Conservation (phyloP, 2,329 filamentous ascomycete species). For the Xylariaceae sp. region DNA sequence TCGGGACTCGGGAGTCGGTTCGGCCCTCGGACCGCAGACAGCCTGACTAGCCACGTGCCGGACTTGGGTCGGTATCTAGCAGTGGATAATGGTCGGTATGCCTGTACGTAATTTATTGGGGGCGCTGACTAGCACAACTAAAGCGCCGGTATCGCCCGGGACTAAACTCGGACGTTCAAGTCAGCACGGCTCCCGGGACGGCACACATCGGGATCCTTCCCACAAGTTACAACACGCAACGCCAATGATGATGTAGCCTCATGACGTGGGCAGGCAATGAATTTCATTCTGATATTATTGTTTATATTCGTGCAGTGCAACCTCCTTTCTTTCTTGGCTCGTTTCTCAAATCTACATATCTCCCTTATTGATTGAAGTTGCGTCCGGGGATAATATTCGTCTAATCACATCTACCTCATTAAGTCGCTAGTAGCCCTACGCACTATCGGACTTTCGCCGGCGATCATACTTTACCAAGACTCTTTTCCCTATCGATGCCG, state of each 20-base stretch:
- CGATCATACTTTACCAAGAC: neutral
- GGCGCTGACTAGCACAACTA: neutral
- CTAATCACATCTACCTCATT: too few species aligned
- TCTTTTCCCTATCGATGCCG: neutral
- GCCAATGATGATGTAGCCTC: neutral
- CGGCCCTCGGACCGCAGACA: neutral
- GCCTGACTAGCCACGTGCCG: neutral
- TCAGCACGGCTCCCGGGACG: neutral
- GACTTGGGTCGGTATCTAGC: neutral
- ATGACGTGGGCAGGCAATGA: neutral
- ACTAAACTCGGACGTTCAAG: neutral
- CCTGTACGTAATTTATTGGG: neutral
- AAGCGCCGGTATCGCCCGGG: neutral
- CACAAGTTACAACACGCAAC: neutral
- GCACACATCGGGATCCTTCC: neutral
- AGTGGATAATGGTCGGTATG: neutral
- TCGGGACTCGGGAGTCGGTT: constrained; percentile 2
- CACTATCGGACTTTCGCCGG: neutral
- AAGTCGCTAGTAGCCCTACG: too few species aligned
- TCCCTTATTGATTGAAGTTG: neutral
- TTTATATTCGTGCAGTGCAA: neutral
- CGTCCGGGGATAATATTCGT: neutral
- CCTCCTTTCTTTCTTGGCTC: neutral
- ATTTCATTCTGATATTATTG: neutral
- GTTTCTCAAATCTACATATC: neutral